Evolutionary conservation across 768 basidiomycete genomes (phyloP), one percentile per base, ranked within the genome.

Genomic region (Erythrobasidium yunnanense): DNA sequence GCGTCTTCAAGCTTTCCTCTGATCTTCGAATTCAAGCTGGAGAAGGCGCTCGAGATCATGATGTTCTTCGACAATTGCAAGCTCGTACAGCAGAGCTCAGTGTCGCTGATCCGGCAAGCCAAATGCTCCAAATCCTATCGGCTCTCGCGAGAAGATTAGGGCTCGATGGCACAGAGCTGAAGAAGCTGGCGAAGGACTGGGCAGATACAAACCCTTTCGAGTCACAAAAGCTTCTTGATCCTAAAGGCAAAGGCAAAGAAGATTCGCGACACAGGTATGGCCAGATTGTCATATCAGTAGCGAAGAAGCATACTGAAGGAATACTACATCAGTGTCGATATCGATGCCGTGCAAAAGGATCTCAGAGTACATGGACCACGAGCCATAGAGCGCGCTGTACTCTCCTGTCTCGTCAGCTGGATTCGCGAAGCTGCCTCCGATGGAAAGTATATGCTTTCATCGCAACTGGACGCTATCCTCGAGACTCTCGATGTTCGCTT

Each of bases 1-100:
- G n/a, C 56, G 38, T 45, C n/a, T 58, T 58, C 56, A 58, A 58
- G 35, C 56, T 58, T 6, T 58, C 56, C 4, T 58, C 56, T n/a
- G 42, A 58, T 27, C 27, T 46, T 18, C 56, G 25, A 2, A 33
- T 45, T 17, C 27, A 34, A 6, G 25, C n/a, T 2, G 23, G 38
- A 7, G 33, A 29, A 46, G 56, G 38, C 20, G 56, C 56, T 22
- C 20, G 38, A 33, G 25, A 25, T 18, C 22, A 22, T 33, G 33
- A 25, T 4, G 7, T 42, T 2, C 25, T 27, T 25, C 4, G 38
- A 46, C 35, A 46, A 15, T 7, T 22, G 25, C 35, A 25, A 22
- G 11, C 45, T 11, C 8, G 6, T 18, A 25, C 56, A n/a, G n/a
- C 25, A 15, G 35, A 46, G 25, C 5, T 25, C 5, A 46, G 34